Base-by-base conservation (phyloP, 805 yeast genomes). In the Suhomyces vadensis region DNA sequence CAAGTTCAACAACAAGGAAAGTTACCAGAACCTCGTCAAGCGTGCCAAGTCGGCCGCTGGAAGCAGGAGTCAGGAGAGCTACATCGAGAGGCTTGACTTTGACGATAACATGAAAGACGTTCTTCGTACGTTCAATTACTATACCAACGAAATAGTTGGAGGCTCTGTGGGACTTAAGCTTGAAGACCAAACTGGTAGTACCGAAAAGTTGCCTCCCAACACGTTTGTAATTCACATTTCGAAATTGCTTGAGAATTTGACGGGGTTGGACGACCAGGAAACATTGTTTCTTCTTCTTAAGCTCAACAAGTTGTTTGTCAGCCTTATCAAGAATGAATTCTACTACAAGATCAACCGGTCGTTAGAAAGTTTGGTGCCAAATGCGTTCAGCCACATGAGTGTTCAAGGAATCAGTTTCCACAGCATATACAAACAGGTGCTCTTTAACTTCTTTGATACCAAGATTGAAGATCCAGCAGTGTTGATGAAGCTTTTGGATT, bases 321-420 rank as follows among this genome's bases (percentile, higher is more conserved):
- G 46, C 35, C 51, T 64, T 33, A 55, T 59, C 33, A 63, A 61
- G 36, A 66, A 62, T 9, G 74, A 69, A 50, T 60, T 68, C 35
- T 57, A 52, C 54, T 72, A 67, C 51, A 67, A 66, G 52, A 60
- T 60, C 23, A 60, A 54, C 42, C 43, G 76, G 16, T 51, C 72
- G 2, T 51, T 72, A 22, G 75, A 71, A 44, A 74, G 68, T 20
- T 42, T 48, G n/a, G 51, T 47, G 6, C 43, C 53, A 3, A 61
- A 54, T 1, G 50, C 53, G 7, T 70, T 67, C 35, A 35, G 49
- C 7, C 74, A 71, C 48, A 57, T 70, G 11, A 54, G 61, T 33
- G 58, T 60, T 26, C 72, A 71, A 43, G 75, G 75, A 3, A 58
- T 71, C 33, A 55, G 61, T 42, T 46, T 70, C 31, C 48, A 47